These are phyloP conservation scores for Saccharomycopsis javanensis DNA, from an alignment of 805 yeast species.

Conservation along the genomic window DNA sequence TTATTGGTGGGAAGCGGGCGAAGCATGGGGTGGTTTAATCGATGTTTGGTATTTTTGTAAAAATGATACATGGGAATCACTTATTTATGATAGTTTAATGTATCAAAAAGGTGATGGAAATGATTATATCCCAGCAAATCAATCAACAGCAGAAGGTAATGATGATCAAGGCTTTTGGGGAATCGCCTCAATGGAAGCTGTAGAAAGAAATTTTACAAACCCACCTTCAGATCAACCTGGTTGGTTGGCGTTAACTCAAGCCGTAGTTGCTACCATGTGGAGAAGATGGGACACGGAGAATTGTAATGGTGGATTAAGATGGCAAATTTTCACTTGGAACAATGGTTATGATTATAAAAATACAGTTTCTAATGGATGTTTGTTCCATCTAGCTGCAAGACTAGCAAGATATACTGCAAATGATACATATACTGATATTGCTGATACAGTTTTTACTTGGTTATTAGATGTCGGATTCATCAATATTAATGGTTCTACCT, in stretches of 20 bases:
- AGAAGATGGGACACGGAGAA: constrained; percentile 59
- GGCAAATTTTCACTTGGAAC: constrained; percentile 90
- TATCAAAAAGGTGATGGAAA: constrained; percentile 55
- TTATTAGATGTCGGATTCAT: constrained; percentile 40
- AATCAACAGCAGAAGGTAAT: constrained; percentile 78
- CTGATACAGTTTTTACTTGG: constrained; percentile 73
- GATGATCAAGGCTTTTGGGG: constrained; percentile 97
- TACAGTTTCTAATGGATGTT: constrained; percentile 76
- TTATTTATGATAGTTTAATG: constrained; percentile 47
- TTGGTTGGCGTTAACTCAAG: constrained; percentile 76
- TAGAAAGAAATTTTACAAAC: constrained; percentile 73
- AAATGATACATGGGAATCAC: constrained; percentile 50
- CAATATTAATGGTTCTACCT: constrained; percentile 27
- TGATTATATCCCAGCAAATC: constrained; percentile 74
- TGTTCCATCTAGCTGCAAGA: constrained; percentile 75
- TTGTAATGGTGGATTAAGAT: constrained; percentile 75
- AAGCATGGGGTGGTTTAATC: constrained; percentile 48
- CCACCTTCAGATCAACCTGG: constrained; percentile 49
- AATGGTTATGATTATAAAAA: constrained; percentile 82
- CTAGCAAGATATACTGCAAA: constrained; percentile 72
- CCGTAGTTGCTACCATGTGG: constrained; percentile 78
- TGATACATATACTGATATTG: constrained; percentile 61
- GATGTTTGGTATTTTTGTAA: constrained; percentile 62
- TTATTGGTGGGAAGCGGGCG: constrained; percentile 93
- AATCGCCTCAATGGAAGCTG: constrained; percentile 72